Conservation (phyloP, 2,329 filamentous ascomycete species). For the Pyricularia pennisetigena region DNA sequence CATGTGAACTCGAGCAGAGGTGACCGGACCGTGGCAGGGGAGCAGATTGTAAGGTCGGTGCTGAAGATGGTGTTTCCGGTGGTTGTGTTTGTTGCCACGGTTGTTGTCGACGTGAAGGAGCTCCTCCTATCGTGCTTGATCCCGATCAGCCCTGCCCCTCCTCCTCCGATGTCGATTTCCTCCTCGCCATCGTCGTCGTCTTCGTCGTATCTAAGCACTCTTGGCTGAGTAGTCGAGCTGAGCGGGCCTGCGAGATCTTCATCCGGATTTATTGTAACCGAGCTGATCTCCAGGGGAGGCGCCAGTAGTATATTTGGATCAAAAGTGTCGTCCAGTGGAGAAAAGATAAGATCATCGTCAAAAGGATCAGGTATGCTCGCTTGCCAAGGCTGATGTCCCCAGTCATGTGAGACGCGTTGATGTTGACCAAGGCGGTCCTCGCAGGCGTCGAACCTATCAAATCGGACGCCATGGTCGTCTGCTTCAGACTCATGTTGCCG, state of each 20-base stretch:
- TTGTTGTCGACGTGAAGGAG: not conserved
- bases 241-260: not conserved
- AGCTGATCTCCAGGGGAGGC: not conserved
- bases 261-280: not conserved
- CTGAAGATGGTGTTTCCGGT: constrained; percentile 9
- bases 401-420: not conserved
- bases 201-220: not conserved
- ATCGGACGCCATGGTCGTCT: not conserved
- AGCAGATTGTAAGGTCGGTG: constrained; percentile 30
- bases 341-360: constrained; percentile 2
- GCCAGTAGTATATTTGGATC: not conserved
- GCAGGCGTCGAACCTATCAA: not conserved
- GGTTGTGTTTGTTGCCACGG: constrained; percentile 1
- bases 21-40: constrained; percentile 25
- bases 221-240: not conserved
- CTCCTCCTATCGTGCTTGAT: constrained; percentile 2
- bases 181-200: not conserved
- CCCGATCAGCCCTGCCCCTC: not conserved
- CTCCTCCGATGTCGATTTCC: not conserved
- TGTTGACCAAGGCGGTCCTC: not conserved
- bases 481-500: not conserved
- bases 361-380: not conserved
- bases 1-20: constrained; percentile 39
- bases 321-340: constrained; percentile 1
- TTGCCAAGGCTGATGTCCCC: not conserved